phyloP scores from a whole-genome alignment of 2,329 filamentous ascomycete genomes.

The Trematosphaeria pertusa region DNA sequence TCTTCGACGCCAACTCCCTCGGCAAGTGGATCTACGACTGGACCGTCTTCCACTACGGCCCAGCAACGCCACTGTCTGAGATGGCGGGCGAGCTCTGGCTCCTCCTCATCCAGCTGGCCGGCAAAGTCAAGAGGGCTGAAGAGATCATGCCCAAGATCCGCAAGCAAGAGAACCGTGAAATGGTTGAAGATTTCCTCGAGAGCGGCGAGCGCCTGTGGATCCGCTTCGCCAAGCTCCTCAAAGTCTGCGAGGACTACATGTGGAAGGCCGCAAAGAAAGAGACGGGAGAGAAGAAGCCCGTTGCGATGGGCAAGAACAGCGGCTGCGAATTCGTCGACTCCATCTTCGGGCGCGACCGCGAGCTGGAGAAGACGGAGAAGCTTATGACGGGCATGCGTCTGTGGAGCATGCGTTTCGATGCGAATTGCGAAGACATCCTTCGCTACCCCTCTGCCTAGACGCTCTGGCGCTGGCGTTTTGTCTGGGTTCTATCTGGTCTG shows the following conservation, averaged over 20 bases:
- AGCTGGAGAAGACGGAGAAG: conserved; percentile 88
- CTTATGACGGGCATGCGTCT: conserved; percentile 88
- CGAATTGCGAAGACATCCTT: conserved; percentile 92
- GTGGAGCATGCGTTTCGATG: conserved; percentile 94
- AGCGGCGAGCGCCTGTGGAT: conserved; percentile 86
- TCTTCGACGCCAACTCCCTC: conserved; percentile 96
- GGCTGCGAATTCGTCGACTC: conserved; percentile 96
- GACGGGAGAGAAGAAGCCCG: conserved; percentile 65
- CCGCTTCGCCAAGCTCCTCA: conserved; percentile 85
- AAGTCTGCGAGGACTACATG: conserved; percentile 94
- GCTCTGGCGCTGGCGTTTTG: conserved; percentile 34
- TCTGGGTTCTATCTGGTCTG: conserved; percentile 9
- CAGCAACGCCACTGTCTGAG: conserved; percentile 82
- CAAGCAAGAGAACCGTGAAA: conserved; percentile 74
- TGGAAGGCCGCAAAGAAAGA: conserved; percentile 81
- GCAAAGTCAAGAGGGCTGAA: conserved; percentile 91
- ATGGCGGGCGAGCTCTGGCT: conserved; percentile 96
- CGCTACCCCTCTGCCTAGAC: conserved; percentile 55
- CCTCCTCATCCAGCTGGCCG: conserved; percentile 88
- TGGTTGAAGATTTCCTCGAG: conserved; percentile 89
- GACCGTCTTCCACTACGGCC: conserved; percentile 90
- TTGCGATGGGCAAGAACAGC: conserved; percentile 84
- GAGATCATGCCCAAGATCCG: conserved; percentile 77
- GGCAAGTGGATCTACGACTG: conserved; percentile 99
- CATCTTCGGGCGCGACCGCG: conserved; percentile 89